These are phyloP conservation scores for Apodospora peruviana DNA, from an alignment of 495 filamentous ascomycete species.

Conservation along the genomic window DNA sequence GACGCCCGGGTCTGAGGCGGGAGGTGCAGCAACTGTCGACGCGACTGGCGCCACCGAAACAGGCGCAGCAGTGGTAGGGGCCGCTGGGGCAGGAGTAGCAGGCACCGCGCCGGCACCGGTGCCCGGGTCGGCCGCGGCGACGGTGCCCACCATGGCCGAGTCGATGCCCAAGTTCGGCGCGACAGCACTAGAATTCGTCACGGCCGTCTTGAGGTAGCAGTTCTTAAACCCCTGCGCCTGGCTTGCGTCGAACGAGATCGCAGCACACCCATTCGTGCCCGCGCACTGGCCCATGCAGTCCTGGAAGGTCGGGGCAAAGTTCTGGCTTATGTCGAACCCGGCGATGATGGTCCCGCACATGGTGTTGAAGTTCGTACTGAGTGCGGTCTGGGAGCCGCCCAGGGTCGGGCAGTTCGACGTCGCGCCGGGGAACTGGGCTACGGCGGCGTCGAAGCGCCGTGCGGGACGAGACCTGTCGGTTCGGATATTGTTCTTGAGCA, in stretches of 20 bases:
- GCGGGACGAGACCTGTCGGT: slow-evolving; percentile 11
- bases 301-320: slow-evolving; percentile 27
- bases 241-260: slow-evolving; percentile 24
- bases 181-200: slow-evolving; percentile 7
- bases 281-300: slow-evolving; percentile 29
- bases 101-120: no score
- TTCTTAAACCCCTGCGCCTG: slow-evolving; percentile 30
- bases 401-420: slow-evolving; percentile 24
- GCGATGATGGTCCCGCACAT: slow-evolving; percentile 26
- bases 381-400: slow-evolving; percentile 6
- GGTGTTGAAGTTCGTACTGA: slow-evolving; percentile 17
- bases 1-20: slow-evolving; percentile 6
- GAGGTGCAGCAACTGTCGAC: background rate
- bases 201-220: slow-evolving; percentile 29
- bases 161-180: slow-evolving; percentile 20
- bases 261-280: slow-evolving; percentile 19
- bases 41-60: background rate
- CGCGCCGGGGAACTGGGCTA: slow-evolving; percentile 23
- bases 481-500: slow-evolving; percentile 15
- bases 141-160: slow-evolving; percentile 18
- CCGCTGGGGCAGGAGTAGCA: slow-evolving; percentile 1
- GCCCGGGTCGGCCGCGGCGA: slow-evolving; percentile 6
- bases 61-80: background rate
- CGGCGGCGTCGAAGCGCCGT: slow-evolving; percentile 22
- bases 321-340: slow-evolving; percentile 27